Base-by-base conservation (phyloP, 2,329 filamentous ascomycete species). In the Tolypocladium sp. region DNA sequence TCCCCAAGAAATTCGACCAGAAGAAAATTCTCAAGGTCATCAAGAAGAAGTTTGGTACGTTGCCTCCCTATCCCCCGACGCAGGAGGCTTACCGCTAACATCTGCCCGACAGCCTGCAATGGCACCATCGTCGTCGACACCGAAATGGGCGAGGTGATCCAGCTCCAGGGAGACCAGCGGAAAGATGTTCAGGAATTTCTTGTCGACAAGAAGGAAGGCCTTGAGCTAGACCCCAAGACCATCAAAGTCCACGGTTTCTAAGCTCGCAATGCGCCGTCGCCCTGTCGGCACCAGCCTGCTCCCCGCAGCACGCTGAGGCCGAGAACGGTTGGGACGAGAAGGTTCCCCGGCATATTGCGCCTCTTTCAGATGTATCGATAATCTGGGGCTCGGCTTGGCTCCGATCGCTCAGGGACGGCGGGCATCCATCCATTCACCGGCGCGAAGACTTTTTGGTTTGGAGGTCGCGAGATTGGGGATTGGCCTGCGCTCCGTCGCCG, bases 11-110 rank as follows among this genome's bases (percentile, higher is more conserved):
- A 77, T 97, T 97, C 74, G 93, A 97, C 81, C 92, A 94, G 80
- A 97, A 97, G 87, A 97, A 97, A 83, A 97, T 99, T 76, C 88
- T 99, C 73, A 97, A 97, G 84, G 92, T 96, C 79, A 96, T 97
- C 84, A 97, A 97, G 88, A 97, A 97, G 87, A 94, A 96, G 77
- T 97, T 97, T 74, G 89, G 89, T 92, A 83, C 64, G 86, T 71
- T 25, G 52, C n/a, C 41, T 15, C 46, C 2, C 7, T n/a, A 8
- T 42, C 41, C 22, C 51, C 22, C 20, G 33, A 35, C 41, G 52
- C 10, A 3, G 3, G 8, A 3, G 2, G n/a, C 20, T 9, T 37
- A 20, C 51, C 37, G 44, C 61, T 60, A 61, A 68, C 49, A 2
- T 13, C 27, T 52, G 5, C 17, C 2, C 55, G 40, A 58, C 63